A percentile compares a stretch with the other conserved stretches of the same genome.
phyloP scores from a whole-genome alignment of 202 grass and related monocot species.

The Panicum hallii region DNA sequence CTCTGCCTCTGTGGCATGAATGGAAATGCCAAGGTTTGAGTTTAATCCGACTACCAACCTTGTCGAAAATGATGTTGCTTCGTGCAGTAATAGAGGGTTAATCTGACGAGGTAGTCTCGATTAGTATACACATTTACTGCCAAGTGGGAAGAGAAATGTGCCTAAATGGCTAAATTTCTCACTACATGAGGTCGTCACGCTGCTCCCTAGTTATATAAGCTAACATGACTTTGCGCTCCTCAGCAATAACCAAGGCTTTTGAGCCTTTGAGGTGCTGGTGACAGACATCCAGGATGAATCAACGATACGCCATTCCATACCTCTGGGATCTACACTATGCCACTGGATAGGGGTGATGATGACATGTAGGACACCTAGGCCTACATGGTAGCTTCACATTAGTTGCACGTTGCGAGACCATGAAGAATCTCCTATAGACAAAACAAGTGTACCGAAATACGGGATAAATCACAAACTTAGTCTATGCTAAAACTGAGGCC shows the following conservation, averaged over 20 bases:
- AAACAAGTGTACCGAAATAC: neutral
- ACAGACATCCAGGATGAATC: neutral
- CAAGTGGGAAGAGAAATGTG: neutral
- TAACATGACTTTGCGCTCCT: neutral
- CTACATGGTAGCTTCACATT: too few species aligned
- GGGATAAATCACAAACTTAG: neutral
- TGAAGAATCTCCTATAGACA: neutral
- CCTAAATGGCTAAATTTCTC: neutral
- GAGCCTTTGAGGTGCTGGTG: neutral
- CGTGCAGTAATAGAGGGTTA: neutral
- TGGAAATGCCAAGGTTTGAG: too few species aligned
- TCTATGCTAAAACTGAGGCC: neutral
- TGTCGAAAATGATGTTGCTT: neutral
- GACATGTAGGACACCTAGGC: neutral
- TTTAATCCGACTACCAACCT: neutral
- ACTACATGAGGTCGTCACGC: neutral
- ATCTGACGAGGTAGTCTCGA: slow-evolving; percentile 8
- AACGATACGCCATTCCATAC: neutral
- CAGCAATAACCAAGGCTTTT: neutral
- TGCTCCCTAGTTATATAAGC: neutral
- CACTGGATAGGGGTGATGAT: neutral
- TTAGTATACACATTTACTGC: neutral
- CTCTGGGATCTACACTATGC: too few species aligned
- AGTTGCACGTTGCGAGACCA: too few species aligned
- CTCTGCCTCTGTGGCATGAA: too few species aligned